Conservation (phyloP, 2,329 filamentous ascomycete genomes). For the Aureobasidium lini region DNA sequence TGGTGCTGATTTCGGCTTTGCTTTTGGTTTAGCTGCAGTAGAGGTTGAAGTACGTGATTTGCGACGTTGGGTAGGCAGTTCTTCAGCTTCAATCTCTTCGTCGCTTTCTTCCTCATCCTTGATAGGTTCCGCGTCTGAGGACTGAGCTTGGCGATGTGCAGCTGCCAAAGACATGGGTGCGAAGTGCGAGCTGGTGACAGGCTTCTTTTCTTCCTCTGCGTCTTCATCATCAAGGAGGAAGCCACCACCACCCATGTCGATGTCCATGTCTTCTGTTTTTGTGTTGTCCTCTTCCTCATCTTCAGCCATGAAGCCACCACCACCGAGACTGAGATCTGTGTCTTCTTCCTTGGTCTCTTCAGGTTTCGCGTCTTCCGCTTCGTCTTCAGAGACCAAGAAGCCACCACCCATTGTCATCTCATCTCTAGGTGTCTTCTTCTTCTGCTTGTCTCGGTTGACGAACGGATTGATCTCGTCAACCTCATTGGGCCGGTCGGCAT, state of each 20-base stretch:
- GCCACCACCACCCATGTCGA: conserved; percentile 12
- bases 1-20: conserved; percentile 1
- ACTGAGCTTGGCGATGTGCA: conserved; percentile 16
- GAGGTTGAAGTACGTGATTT: neutral
- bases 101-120: conserved; percentile 14
- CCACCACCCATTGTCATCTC: conserved; percentile 28
- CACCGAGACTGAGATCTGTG: conserved; percentile 24
- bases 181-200: conserved; percentile 17
- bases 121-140: neutral
- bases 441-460: conserved; percentile 34
- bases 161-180: conserved; percentile 32
- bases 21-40: neutral
- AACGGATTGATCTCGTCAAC: conserved; percentile 49
- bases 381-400: conserved; percentile 33
- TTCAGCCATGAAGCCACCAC: conserved; percentile 31
- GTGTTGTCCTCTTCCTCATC: conserved; percentile 29
- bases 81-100: conserved; percentile 11
- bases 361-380: conserved; percentile 28
- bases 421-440: conserved; percentile 20
- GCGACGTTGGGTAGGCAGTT: neutral
- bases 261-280: conserved; percentile 2
- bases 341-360: conserved; percentile 20
- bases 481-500: conserved; percentile 49
- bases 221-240: conserved; percentile 21
- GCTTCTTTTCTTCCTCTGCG: conserved; percentile 20